Percentiles rank a stretch among this genome's conserved stretches.
Evolutionary conservation across 2,329 filamentous ascomycete species (phyloP).

Genomic region (Diplodia seriata): DNA sequence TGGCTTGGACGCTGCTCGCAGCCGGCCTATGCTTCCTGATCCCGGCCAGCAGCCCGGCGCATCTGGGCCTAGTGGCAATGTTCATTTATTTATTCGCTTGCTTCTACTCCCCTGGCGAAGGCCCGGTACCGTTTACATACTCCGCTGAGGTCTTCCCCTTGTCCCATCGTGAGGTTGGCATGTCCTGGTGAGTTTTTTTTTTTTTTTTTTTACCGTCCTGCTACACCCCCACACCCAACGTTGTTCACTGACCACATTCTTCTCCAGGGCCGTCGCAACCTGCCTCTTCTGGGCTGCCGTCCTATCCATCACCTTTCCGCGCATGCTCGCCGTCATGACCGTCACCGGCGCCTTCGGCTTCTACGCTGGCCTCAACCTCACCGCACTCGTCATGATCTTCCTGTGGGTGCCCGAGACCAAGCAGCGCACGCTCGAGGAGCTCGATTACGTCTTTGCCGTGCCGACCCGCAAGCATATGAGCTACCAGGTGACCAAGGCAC

Average conservation of each 20-base stretch:
- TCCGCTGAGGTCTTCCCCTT: slow-evolving; percentile 74
- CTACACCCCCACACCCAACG: background rate
- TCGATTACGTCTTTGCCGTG: slow-evolving; percentile 60
- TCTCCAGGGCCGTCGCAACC: slow-evolving; percentile 63
- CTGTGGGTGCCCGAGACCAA: slow-evolving; percentile 61
- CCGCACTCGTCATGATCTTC: slow-evolving; percentile 69
- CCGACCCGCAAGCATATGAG: slow-evolving; percentile 50
- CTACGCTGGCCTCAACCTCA: slow-evolving; percentile 66
- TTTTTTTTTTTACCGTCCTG: background rate
- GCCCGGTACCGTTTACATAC: slow-evolving; percentile 71
- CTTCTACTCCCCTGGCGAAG: slow-evolving; percentile 51
- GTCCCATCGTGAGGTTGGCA: slow-evolving; percentile 73
- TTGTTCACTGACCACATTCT: background rate
- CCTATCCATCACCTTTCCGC: slow-evolving; percentile 68
- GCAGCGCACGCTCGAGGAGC: slow-evolving; percentile 56
- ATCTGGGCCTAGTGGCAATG: slow-evolving; percentile 59
- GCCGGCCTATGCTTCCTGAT: slow-evolving; percentile 63
- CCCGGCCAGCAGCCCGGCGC: slow-evolving; percentile 47
- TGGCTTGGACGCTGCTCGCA: slow-evolving; percentile 56
- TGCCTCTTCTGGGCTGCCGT: slow-evolving; percentile 67
- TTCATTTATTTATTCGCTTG: slow-evolving; percentile 65
- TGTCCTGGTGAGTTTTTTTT: slow-evolving; percentile 60
- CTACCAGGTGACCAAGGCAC: slow-evolving; percentile 49
- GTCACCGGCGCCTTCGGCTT: slow-evolving; percentile 66
- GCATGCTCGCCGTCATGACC: slow-evolving; percentile 60